phyloP scores from a whole-genome alignment of 306 rosid species.

The Pyrus communis region DNA sequence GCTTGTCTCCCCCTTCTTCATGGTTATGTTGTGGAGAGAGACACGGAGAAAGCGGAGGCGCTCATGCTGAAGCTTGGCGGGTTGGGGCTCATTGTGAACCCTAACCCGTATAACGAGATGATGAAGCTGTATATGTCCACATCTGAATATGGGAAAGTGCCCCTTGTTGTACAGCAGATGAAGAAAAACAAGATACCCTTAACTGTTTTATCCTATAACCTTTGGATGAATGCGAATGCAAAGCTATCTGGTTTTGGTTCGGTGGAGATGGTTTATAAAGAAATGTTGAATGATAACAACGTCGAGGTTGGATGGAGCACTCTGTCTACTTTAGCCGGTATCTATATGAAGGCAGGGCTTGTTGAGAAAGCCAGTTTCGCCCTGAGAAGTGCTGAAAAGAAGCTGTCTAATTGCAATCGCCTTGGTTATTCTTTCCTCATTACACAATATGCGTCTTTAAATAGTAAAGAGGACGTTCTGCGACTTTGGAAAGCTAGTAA shows the following conservation, averaged over 20 bases:
- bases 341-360: conserved; percentile 48
- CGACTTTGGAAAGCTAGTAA: conserved; percentile 69
- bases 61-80: conserved; percentile 61
- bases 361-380: conserved; percentile 47
- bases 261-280: conserved; percentile 47
- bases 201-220: conserved; percentile 74
- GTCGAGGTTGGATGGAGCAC: conserved; percentile 90
- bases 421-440: conserved; percentile 79
- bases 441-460: conserved; percentile 58
- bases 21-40: conserved; percentile 45
- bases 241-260: conserved; percentile 37
- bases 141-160: conserved; percentile 50
- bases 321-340: conserved; percentile 57
- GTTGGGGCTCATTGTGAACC: conserved; percentile 52
- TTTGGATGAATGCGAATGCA: conserved; percentile 69
- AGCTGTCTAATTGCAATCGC: conserved; percentile 42
- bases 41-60: conserved; percentile 50
- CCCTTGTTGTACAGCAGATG: conserved; percentile 61
- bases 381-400: conserved; percentile 52
- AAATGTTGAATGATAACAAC: conserved; percentile 51
- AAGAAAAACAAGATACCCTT: conserved; percentile 48
- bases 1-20: conserved; percentile 53
- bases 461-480: conserved; percentile 52
- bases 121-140: conserved; percentile 74
- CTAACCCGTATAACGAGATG: conserved; percentile 75